Evolutionary conservation across 2,329 filamentous ascomycete species (phyloP), one percentile per base, ranked within the genome.

Genomic region (Coniochaeta sp.): DNA sequence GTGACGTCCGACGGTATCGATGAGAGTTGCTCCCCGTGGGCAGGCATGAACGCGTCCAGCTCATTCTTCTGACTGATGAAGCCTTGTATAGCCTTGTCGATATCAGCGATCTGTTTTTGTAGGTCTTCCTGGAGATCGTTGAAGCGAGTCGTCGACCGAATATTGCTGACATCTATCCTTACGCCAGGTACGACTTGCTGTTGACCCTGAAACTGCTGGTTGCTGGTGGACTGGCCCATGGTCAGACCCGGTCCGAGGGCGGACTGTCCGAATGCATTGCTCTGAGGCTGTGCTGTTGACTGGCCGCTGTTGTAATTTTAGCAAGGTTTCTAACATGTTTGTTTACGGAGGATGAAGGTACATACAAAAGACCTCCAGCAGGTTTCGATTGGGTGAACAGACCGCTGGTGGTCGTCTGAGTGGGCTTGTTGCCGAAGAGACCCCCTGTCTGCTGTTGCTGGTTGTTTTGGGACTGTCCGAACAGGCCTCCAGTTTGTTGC

Each of bases 81-180:
- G 59, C 83, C 81, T 67, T 91, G 85, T 67, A 99, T 93, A 64
- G 88, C 85, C 61, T 84, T 83, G 73, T 99, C 93, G 64, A 96
- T 85, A 11, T 81, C 76, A 63, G 90, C 85, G 63, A 99, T 89
- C 65, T 91, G 78, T 63, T 86, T 84, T 70, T 96, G 91, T 17
- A 96, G 79, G 33, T 90, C 86, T 65, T 93, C 89, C 62, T 90
- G 86, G 31, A 96, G 87, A 73, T 96, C 93, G 70, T 92, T 91
- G 78, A 95, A 97, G 63, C 95, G 90, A 3, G 92, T 96, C 0
- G 93, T 96, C 17, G 89, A 89, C 58, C 91, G 86, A 62, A 98
- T 79, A 70, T 90, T 90, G 67, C 84, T 84, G 58, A 90, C 76
- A 73, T 95, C 90, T 67, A 96, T 89, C 68, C 89, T 88, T 19